These are phyloP conservation scores for Cyathus pygmaeus DNA, from an alignment of 1,284 basidiomycete genomes.

Conservation along the genomic window DNA sequence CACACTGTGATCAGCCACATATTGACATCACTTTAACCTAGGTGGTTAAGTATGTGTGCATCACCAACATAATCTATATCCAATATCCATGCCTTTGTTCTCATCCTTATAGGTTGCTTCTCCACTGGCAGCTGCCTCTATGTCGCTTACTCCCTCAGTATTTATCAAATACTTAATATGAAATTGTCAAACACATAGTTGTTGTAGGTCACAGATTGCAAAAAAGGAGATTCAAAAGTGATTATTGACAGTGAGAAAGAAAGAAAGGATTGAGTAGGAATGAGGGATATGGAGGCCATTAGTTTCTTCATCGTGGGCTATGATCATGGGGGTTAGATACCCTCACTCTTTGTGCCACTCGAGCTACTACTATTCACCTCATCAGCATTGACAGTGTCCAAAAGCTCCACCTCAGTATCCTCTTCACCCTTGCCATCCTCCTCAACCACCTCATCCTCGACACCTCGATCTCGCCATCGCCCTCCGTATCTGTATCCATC, in stretches of 20 bases:
- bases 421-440: constrained; percentile 28
- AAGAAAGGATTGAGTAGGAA: no score
- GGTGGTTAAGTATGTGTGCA: constrained; percentile 99
- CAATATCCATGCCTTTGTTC: constrained; percentile 93
- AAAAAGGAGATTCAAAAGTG: no score
- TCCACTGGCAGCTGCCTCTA: constrained; percentile 93
- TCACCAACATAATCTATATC: constrained; percentile 99
- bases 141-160: constrained; percentile 96
- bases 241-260: no score
- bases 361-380: constrained; percentile 43
- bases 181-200: no score
- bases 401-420: constrained; percentile 39
- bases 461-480: constrained; percentile 39
- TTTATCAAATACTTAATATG: no score
- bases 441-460: constrained; percentile 19
- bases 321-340: no score
- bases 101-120: constrained; percentile 98
- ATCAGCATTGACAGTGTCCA: constrained; percentile 47
- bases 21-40: constrained; percentile 35
- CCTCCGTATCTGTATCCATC: constrained; percentile 35
- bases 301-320: no score
- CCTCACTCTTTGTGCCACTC: no score
- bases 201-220: no score
- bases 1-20: not conserved
- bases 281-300: no score